phyloP scores from a whole-genome alignment of 2,329 filamentous ascomycete species.

The Conoideocrella luteorostrata region DNA sequence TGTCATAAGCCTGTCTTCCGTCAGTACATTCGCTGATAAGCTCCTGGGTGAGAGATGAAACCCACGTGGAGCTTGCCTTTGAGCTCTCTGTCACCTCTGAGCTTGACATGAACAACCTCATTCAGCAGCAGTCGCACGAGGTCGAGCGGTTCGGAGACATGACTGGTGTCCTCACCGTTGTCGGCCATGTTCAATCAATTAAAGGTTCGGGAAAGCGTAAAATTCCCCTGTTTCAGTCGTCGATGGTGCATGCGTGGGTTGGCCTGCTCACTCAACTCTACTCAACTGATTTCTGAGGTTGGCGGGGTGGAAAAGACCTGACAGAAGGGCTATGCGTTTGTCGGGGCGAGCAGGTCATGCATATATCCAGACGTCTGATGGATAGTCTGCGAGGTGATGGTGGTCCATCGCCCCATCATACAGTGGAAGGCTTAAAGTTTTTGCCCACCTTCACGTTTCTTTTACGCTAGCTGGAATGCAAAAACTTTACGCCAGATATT shows the following conservation, averaged over 20 bases:
- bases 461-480: no score
- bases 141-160: conserved; percentile 87
- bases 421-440: background rate
- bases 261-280: background rate
- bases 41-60: background rate
- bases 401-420: background rate
- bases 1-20: conserved; percentile 77
- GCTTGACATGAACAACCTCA: conserved; percentile 94
- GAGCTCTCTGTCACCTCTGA: conserved; percentile 89
- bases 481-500: background rate
- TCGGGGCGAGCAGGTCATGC: conserved; percentile 1
- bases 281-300: conserved; percentile 3
- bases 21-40: background rate
- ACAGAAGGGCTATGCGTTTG: background rate
- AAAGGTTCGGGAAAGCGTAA: no score
- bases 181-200: conserved; percentile 62
- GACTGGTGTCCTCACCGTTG: conserved; percentile 62
- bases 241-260: conserved; percentile 1
- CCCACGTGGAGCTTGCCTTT: conserved; percentile 86
- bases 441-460: no score
- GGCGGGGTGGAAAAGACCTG: background rate
- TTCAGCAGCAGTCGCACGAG: conserved; percentile 91
- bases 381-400: background rate
- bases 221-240: no score
- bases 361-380: background rate